A percentile compares a stretch with the other conserved stretches of the same genome.
Evolutionary conservation across 164 flowering plant genomes (phyloP).

Genomic region (Echeveria elegans): DNA sequence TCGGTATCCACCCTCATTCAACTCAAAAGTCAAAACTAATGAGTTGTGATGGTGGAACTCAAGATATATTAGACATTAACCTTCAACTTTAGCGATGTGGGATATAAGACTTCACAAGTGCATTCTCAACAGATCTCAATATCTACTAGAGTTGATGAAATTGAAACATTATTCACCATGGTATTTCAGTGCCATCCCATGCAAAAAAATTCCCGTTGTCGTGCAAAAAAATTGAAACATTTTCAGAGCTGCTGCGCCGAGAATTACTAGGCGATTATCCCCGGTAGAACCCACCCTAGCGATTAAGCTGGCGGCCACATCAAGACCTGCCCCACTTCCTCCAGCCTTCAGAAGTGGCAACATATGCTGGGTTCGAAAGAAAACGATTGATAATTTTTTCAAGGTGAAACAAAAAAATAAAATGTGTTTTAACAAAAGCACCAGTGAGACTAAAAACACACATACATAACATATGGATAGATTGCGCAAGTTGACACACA

Average conservation of each 20-base stretch:
- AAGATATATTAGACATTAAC: too few species aligned
- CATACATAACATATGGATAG: not conserved
- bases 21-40: too few species aligned
- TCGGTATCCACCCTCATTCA: too few species aligned
- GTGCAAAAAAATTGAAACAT: slow-evolving; percentile 45
- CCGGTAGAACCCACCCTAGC: slow-evolving; percentile 95
- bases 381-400: not conserved
- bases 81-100: too few species aligned
- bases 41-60: too few species aligned
- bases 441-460: not conserved
- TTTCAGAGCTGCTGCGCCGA: slow-evolving; percentile 73
- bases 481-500: slow-evolving; percentile 45
- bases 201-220: slow-evolving; percentile 96
- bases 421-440: too few species aligned
- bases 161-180: slow-evolving; percentile 42
- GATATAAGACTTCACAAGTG: too few species aligned
- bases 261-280: slow-evolving; percentile 77
- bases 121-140: not conserved
- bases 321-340: slow-evolving; percentile 55
- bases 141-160: not conserved
- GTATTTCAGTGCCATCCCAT: slow-evolving; percentile 96
- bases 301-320: slow-evolving; percentile 83
- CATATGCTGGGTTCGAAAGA: slow-evolving; percentile 54
- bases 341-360: slow-evolving; percentile 92
- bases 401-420: too few species aligned